A percentile compares a stretch with the other conserved stretches of the same genome.
Conservation (phyloP, 2,329 filamentous ascomycete species). For the Sarocladium oryzae region DNA sequence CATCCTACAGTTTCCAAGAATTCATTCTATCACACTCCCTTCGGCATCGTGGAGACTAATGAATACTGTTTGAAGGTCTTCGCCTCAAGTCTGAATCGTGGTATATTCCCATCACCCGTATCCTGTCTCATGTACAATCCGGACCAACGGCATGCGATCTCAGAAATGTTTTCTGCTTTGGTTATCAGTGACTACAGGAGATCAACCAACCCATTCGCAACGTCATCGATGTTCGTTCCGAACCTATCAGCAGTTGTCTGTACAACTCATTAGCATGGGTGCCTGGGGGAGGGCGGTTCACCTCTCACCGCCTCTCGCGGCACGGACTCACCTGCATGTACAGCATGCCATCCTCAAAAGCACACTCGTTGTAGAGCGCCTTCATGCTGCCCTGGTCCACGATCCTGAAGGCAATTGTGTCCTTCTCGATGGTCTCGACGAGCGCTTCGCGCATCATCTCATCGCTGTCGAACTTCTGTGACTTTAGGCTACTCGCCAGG, state of each 20-base stretch:
- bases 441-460: constrained; percentile 44
- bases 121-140: neutral
- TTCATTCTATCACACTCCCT: too few relatives aligned
- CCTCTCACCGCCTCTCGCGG: neutral
- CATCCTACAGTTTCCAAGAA: too few relatives aligned
- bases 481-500: constrained; percentile 33
- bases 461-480: constrained; percentile 39
- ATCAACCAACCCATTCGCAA: constrained; percentile 28
- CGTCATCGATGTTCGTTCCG: constrained; percentile 29
- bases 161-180: neutral
- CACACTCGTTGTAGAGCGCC: constrained; percentile 36
- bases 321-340: constrained; percentile 38
- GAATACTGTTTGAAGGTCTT: too few relatives aligned
- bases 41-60: too few relatives aligned
- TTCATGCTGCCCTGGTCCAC: constrained; percentile 36
- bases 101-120: too few relatives aligned
- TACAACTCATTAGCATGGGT: constrained; percentile 9
- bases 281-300: neutral
- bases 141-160: neutral
- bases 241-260: constrained; percentile 29
- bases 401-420: constrained; percentile 37
- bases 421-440: constrained; percentile 37
- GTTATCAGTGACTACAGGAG: constrained; percentile 20
- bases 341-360: constrained; percentile 41
- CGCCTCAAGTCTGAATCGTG: too few relatives aligned